phyloP scores from a whole-genome alignment of 345 rosid species.

The Syzygium aqueum region DNA sequence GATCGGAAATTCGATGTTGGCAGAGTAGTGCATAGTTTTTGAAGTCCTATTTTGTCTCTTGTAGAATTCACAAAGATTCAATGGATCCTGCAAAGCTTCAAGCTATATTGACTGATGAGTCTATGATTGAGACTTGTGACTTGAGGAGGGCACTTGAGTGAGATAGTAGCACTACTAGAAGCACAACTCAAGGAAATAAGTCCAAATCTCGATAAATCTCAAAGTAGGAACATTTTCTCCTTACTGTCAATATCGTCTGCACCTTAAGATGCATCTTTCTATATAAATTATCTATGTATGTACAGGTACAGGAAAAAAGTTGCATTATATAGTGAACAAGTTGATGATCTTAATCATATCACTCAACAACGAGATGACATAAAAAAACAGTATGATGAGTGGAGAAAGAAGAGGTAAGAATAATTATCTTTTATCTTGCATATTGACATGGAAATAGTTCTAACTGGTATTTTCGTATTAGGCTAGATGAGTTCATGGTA shows the following conservation, averaged over 20 bases:
- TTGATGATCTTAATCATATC: slow-evolving; percentile 65
- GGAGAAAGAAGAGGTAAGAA: slow-evolving; percentile 73
- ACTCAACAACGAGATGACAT: slow-evolving; percentile 79
- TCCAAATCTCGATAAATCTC: too few species aligned
- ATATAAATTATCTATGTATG: neutral
- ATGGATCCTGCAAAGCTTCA: too few species aligned
- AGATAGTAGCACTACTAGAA: too few species aligned
- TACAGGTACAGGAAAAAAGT: slow-evolving; percentile 74
- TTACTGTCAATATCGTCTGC: neutral
- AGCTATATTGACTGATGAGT: too few species aligned
- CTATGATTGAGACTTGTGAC: too few species aligned
- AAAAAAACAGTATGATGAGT: slow-evolving; percentile 78
- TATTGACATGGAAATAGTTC: neutral
- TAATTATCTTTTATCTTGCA: neutral
- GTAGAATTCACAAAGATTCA: too few species aligned
- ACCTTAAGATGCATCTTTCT: neutral
- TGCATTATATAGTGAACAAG: slow-evolving; percentile 61
- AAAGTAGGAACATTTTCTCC: slow-evolving; percentile 40
- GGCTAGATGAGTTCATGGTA: slow-evolving; percentile 98
- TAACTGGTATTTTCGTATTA: slow-evolving; percentile 12
- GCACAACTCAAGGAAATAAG: too few species aligned
- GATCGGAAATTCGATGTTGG: too few species aligned
- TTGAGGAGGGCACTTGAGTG: too few species aligned
- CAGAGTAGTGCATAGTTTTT: too few species aligned
- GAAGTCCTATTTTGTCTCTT: too few species aligned